Conservation (phyloP, 202 grass and related monocot genomes). For the Musa balbisiana region DNA sequence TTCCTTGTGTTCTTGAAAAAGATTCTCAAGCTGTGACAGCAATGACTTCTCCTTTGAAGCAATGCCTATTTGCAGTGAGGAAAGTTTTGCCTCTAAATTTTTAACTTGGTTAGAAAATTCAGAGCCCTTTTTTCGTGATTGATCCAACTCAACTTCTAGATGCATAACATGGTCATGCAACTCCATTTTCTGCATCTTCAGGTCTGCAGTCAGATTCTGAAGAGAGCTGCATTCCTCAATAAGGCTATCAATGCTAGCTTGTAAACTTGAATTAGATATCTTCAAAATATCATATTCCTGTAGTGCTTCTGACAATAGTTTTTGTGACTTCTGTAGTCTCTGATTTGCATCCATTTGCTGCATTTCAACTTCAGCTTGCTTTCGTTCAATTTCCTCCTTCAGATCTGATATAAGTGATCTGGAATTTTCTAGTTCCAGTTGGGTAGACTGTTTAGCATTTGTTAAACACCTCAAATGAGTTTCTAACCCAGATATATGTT, state of each 20-base stretch:
- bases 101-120: conserved; percentile 67
- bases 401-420: conserved; percentile 54
- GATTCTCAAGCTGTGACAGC: conserved; percentile 64
- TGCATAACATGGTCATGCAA: conserved; percentile 59
- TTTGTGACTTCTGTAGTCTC: conserved; percentile 50
- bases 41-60: conserved; percentile 72
- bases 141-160: conserved; percentile 63
- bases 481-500: conserved; percentile 71
- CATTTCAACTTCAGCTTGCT: conserved; percentile 50
- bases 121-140: conserved; percentile 46
- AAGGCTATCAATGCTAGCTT: conserved; percentile 75
- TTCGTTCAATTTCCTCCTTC: conserved; percentile 47
- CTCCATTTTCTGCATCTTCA: conserved; percentile 74
- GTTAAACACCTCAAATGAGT: conserved; percentile 45
- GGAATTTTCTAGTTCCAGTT: conserved; percentile 64
- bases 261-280: conserved; percentile 74
- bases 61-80: conserved; percentile 62
- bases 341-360: conserved; percentile 51
- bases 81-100: conserved; percentile 60
- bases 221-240: conserved; percentile 88
- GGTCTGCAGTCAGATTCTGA: conserved; percentile 60
- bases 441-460: conserved; percentile 52
- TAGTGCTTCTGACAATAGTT: conserved; percentile 40
- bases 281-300: conserved; percentile 65
- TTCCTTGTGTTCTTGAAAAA: conserved; percentile 84